A percentile compares a stretch with the other conserved stretches of the same genome.
Conservation (phyloP, 768 basidiomycete species). For the Exsudoporus frostii region DNA sequence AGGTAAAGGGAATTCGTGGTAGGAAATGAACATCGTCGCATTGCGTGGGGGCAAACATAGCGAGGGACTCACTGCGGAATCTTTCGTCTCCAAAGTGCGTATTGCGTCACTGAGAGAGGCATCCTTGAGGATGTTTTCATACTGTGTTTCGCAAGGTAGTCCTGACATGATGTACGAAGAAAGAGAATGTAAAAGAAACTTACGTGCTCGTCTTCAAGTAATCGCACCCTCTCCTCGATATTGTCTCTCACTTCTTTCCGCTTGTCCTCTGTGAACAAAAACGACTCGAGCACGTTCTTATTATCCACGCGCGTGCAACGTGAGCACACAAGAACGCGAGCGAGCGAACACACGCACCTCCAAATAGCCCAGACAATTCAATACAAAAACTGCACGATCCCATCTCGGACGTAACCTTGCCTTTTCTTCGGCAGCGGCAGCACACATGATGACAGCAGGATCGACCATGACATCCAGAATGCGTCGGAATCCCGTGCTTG, state of each 20-base stretch:
- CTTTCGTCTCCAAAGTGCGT: conserved; percentile 21
- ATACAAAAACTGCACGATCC: conserved; percentile 79
- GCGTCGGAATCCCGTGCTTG: conserved; percentile 22
- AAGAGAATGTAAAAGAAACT: conserved; percentile 26
- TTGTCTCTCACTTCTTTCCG: conserved; percentile 52
- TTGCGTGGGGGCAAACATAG: neutral
- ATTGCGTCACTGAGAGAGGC: conserved; percentile 27
- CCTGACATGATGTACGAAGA: too few relatives aligned
- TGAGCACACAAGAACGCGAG: conserved; percentile 1
- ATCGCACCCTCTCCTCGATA: conserved; percentile 58
- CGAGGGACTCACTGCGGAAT: conserved; percentile 16
- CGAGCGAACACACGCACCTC: conserved; percentile 47
- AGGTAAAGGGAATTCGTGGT: neutral
- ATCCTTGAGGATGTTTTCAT: conserved; percentile 26
- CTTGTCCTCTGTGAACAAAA: conserved; percentile 65
- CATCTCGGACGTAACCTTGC: conserved; percentile 53
- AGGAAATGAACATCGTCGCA: neutral
- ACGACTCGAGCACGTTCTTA: conserved; percentile 64
- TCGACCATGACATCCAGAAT: conserved; percentile 84
- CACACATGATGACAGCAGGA: conserved; percentile 77
- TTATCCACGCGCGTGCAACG: neutral
- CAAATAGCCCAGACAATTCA: conserved; percentile 84
- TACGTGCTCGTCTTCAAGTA: conserved; percentile 82
- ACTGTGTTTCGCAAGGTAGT: conserved; percentile 1
- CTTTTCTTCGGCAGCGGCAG: conserved; percentile 63